Percentiles rank a stretch among this genome's conserved stretches.
These are phyloP conservation scores for Aegilops bicornis DNA, from an alignment of 176 grass and related monocot genomes.

Conservation along the genomic window DNA sequence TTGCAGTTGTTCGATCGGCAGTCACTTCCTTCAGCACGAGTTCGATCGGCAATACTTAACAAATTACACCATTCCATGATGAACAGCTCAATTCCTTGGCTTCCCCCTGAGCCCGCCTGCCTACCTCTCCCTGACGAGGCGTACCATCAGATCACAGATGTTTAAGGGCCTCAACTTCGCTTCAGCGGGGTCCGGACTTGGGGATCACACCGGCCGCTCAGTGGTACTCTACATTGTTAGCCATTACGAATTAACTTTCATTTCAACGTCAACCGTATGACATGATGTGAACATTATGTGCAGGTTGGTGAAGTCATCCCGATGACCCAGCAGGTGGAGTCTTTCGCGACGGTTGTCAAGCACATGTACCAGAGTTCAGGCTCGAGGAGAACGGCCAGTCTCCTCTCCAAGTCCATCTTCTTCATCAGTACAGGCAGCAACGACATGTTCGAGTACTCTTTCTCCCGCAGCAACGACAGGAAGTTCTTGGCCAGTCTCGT, in stretches of 20 bases:
- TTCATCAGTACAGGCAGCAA: conserved; percentile 73
- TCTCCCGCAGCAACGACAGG: not conserved
- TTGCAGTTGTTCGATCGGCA: not conserved
- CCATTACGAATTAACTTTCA: not conserved
- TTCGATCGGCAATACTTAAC: not conserved
- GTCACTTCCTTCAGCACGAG: not conserved
- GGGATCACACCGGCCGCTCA: conserved; percentile 26
- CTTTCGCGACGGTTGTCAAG: conserved; percentile 23
- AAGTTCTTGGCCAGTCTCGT: conserved; percentile 29
- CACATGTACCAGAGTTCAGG: conserved; percentile 24
- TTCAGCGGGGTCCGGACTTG: conserved; percentile 78
- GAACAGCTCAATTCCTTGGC: conserved; percentile 54
- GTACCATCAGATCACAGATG: conserved; percentile 30
- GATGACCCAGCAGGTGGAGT: conserved; percentile 39
- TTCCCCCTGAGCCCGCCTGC: conserved; percentile 65
- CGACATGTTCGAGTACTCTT: conserved; percentile 59
- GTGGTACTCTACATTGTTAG: not conserved
- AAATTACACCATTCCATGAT: not conserved
- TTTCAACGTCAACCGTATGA: not conserved
- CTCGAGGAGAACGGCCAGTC: not conserved
- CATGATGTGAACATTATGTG: not conserved
- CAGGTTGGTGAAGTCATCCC: conserved; percentile 35
- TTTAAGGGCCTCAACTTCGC: conserved; percentile 77
- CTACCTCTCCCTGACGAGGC: conserved; percentile 46
- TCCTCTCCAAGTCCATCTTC: conserved; percentile 58